Base-by-base conservation (phyloP, 2,329 filamentous ascomycete genomes). In the Exophiala sp. region DNA sequence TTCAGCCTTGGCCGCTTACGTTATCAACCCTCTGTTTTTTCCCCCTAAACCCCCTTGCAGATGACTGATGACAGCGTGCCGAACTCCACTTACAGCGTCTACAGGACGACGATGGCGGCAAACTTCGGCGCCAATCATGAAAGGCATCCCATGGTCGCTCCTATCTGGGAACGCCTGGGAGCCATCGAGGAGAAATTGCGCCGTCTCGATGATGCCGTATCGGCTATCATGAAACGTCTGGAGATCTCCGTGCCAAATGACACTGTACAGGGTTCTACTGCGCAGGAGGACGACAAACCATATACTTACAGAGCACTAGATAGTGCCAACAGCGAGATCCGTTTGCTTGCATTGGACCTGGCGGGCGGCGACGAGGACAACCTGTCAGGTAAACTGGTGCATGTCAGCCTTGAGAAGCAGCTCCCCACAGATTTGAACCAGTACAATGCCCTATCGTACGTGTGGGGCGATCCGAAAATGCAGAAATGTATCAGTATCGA, bases 401-500 rank as follows among this genome's bases (percentile, higher is more conserved):
- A 10, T 33, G 11, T 52, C 24, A 21, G 20, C 29, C 33, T 47
- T 2, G 42, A 52, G 45, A 41, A 33, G 20, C 29, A 21, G 36
- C 38, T 12, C 11, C 21, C 21, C 6, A 6, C 38, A n/a, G 32
- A 21, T 10, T 32, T 36, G 18, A 52, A 48, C 12, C 21, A 41
- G 20, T 56, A 47, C 53, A 47, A 52, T 24, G 44, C 49, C 11
- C 39, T 53, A 10, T 47, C 54, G 5, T 52, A 52, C 24, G 33
- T 33, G 35, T 52, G 41, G 50, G 50, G 43, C 5, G 42, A 29
- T n/a, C 50, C 41, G 9, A 47, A 34, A 32, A 46, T 46, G 34
- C 42, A 52, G 12, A 33, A 35, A 2, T 24, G 35, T 14, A 46
- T 52, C 24, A 9, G 46, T 14, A 39, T 52, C 20, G 10, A 52